phyloP scores from a whole-genome alignment of 352 stramenopile genomes.

The Globisporangium splendens region DNA sequence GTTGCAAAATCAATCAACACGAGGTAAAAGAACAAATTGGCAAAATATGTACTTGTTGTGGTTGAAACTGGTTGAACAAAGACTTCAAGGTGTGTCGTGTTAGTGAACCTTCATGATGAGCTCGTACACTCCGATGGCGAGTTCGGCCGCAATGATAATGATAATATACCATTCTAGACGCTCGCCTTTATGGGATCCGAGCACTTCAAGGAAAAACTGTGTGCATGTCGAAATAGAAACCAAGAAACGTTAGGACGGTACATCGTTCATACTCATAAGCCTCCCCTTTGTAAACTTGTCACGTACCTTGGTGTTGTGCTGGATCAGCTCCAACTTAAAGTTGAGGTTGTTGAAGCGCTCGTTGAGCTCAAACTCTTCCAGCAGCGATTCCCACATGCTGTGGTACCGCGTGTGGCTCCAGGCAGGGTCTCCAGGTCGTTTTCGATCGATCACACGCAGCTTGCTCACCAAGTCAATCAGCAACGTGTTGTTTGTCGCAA shows the following conservation, averaged over 20 bases:
- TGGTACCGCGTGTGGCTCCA: conserved; percentile 96
- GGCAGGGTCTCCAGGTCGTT: conserved; percentile 87
- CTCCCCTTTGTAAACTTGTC: neutral
- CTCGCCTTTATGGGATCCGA: conserved; percentile 94
- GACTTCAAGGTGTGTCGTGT: neutral
- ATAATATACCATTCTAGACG: conserved; percentile 98
- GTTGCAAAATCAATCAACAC: no score
- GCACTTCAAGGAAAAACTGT: conserved; percentile 96
- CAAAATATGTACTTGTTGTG: neutral
- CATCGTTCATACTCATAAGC: neutral
- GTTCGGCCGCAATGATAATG: conserved; percentile 94
- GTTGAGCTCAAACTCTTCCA: conserved; percentile 93
- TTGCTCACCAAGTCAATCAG: conserved; percentile 96
- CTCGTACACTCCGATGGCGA: conserved; percentile 87
- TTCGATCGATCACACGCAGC: conserved; percentile 94
- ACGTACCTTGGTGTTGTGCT: conserved; percentile 95
- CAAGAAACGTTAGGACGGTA: neutral
- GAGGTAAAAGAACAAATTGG: no score
- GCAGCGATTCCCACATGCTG: conserved; percentile 84
- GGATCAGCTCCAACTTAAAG: conserved; percentile 96
- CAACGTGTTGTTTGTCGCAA: conserved; percentile 95
- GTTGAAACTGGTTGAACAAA: conserved; percentile 7
- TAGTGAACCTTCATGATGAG: conserved; percentile 73
- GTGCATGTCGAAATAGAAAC: conserved; percentile 5
- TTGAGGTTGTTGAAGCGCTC: conserved; percentile 95